phyloP scores from a whole-genome alignment of 352 stramenopile species.

The Globisporangium acanthophoron region DNA sequence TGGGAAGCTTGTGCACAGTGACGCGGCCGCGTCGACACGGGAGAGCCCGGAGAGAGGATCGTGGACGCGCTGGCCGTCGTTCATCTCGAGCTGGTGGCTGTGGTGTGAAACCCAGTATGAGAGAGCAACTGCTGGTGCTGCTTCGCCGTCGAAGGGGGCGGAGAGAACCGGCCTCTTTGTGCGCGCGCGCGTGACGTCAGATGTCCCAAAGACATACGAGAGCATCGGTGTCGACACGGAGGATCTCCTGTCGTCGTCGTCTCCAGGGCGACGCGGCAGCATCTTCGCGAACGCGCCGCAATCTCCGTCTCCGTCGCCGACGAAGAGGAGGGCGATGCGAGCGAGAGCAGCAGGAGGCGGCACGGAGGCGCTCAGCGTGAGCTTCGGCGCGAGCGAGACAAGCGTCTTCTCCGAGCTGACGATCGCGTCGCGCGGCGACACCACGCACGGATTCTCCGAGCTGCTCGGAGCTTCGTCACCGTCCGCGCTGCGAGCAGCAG shows the following conservation, averaged over 20 bases:
- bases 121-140: neutral
- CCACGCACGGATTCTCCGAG: constrained; percentile 1
- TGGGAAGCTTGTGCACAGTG: neutral
- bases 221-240: constrained; percentile 43
- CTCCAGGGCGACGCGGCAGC: constrained; percentile 5
- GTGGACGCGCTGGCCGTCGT: neutral
- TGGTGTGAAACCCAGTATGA: neutral
- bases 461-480: constrained; percentile 1
- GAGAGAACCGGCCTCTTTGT: neutral
- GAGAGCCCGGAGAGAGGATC: neutral
- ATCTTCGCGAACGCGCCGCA: constrained; percentile 11
- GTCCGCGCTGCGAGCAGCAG: neutral
- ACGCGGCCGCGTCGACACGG: neutral
- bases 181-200: neutral
- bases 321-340: neutral
- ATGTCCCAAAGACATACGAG: constrained; percentile 31
- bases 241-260: constrained; percentile 13
- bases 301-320: neutral
- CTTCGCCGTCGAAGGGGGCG: neutral
- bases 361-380: constrained; percentile 1
- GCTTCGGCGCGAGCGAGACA: constrained; percentile 11
- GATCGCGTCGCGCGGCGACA: neutral
- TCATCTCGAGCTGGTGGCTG: neutral
- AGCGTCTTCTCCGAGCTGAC: constrained; percentile 11
- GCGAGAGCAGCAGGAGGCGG: neutral